Evolutionary conservation across 345 rosid species (phyloP), one percentile per base, ranked within the genome.

Genomic region (Hypericum androsaemum): DNA sequence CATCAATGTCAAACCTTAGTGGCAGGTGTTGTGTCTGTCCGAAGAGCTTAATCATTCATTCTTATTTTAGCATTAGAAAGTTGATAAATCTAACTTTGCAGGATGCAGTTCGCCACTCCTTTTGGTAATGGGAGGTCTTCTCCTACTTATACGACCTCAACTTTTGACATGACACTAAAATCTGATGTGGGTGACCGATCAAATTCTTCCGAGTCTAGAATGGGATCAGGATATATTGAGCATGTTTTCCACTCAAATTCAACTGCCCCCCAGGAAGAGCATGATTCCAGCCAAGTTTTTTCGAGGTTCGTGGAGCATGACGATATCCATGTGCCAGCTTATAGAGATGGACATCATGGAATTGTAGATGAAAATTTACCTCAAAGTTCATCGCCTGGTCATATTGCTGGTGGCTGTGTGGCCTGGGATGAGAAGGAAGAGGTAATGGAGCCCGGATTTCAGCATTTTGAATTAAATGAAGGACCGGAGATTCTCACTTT

Each of bases 361-460:
- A 64, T 61, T 49, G 59, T 51, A 9, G 62, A 69, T 46, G 70
- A 66, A 50, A 63, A 32, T 63, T 65, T 62, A 43, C 66, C 61
- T 56, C 51, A 35, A 47, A 54, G 59, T 71, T 79, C 74, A 41
- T 69, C 71, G 3, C 70, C 68, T 49, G 76, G 75, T 60, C 66
- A 41, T 56, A 51, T 65, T 59, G 68, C 56, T 41, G 73, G 50
- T 41, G 64, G 69, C 46, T 70, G 66, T 67, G 81, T 78, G 59
- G 72, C 63, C 6, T 82, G 88, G 96, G 98, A 81, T 66, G 95
- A 87, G 72, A 90, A 90, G 74, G 74, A 58, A 14, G 96, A 90
- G 73, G 67, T 76, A 62, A 63, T 79, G 69, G 78, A 74, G 67
- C 65, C 66, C 35, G 64, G 59, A 63, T 74, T 44, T 59, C 65